Evolutionary conservation across 108 stramenopile genomes (phyloP), one percentile per base, ranked within the genome.

Genomic region (Mediolabrus comicus): DNA sequence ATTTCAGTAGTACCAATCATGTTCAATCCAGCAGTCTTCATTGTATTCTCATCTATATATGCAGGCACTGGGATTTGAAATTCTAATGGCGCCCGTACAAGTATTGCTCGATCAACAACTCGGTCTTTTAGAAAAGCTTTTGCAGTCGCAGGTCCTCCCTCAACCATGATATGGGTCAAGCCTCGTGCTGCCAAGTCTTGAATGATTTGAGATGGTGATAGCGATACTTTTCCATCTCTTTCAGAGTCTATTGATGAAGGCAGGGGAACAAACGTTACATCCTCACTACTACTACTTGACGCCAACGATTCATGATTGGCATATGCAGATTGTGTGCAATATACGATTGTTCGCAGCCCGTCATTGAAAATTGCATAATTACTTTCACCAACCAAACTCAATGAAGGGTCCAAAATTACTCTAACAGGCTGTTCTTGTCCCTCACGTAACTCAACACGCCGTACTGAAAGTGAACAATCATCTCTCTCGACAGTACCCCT

Each of bases 81-180:
- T 24, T 46, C 4, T 0, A 86, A 69, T 13, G 87, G 83, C 33
- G 92, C 87, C 39, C 72, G 58, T 0, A 93, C 80, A 17, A 90
- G 38, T 64, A 93, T 89, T 24, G 80, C 87, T 28, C 92, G 82
- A 65, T 93, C 89, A 17, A 93, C 86, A 41, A 79, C 33, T 14
- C 62, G 17, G 29, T 79, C 81, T 53, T 81, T 22, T 7, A 93
- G 65, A 64, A 93, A 93, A 8, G 58, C 52, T 36, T 35, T 75
- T 51, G 92, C 92, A 6, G 88, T 88, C 6, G 67, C 51, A 16
- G 92, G 92, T 29, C 92, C 92, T 35, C 92, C 92, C 78, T 93
- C 92, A 32, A 93, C 87, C 87, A 93, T 89, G 10, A 90, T 65
- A 69, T 93, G 92, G n/a, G 77, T 62, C 12, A 90, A 46, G 29